A percentile compares a stretch with the other conserved stretches of the same genome.
These are phyloP conservation scores for Plenodomus tracheiphilus DNA, from an alignment of 2,329 filamentous ascomycete species.

Conservation along the genomic window DNA sequence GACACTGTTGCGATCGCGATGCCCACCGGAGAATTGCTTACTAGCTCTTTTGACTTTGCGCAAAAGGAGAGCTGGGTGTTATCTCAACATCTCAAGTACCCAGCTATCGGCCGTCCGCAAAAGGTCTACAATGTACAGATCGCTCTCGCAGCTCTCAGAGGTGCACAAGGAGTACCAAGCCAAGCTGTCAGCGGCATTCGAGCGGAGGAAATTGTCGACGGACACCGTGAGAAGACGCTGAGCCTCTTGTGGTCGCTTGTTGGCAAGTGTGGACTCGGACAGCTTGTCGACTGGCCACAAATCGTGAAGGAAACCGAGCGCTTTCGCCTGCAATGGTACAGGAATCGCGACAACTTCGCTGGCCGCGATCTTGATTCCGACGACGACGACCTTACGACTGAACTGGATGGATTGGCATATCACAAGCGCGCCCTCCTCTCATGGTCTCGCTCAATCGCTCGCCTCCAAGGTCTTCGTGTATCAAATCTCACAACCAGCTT, in stretches of 20 bases:
- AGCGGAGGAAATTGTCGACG: conserved; percentile 64
- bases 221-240: conserved; percentile 66
- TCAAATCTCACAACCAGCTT: conserved; percentile 63
- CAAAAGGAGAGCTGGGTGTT: conserved; percentile 51
- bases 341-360: conserved; percentile 28
- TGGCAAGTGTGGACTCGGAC: conserved; percentile 58
- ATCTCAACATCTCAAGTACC: conserved; percentile 62
- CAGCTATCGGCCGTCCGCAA: conserved; percentile 57
- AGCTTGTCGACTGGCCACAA: conserved; percentile 60
- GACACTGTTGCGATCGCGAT: conserved; percentile 51
- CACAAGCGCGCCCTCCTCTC: conserved; percentile 53
- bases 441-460: conserved; percentile 60
- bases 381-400: conserved; percentile 23
- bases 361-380: conserved; percentile 41
- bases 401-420: conserved; percentile 35
- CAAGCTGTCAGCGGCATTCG: conserved; percentile 50
- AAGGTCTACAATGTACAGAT: conserved; percentile 64
- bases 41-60: conserved; percentile 37
- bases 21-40: conserved; percentile 50
- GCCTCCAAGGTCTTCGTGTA: conserved; percentile 51
- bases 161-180: conserved; percentile 46
- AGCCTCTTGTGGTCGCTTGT: conserved; percentile 64
- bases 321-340: conserved; percentile 43
- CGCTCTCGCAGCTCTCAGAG: conserved; percentile 57
- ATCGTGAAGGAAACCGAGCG: conserved; percentile 56